Base-by-base conservation (phyloP, 2,329 filamentous ascomycete species). In the Emericellopsis cladophorae region DNA sequence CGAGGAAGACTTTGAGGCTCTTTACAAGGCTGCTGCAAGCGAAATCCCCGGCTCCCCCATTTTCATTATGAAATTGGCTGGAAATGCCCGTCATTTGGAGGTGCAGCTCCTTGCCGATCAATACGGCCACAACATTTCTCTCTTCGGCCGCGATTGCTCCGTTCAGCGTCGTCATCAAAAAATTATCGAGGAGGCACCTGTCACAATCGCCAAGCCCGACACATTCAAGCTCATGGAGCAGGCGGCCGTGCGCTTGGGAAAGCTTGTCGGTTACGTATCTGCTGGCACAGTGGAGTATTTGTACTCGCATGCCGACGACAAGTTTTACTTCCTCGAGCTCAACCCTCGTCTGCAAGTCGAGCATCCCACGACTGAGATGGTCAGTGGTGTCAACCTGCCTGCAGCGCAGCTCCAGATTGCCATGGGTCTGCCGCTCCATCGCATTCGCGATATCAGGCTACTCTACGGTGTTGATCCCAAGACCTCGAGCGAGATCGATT, bases 41-140 rank as follows among this genome's bases (percentile, higher is more conserved):
- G 93, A 98, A 64, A 96, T 98, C 51, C 93, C 92, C 10, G 93
- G 93, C 37, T 98, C 92, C 24, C 92, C 93, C 51, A 98, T 98
- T 65, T 98, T 98, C 75, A 94, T 98, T 68, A 98, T 98, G 92
- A 95, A 98, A 78, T 72, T 98, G 48, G 92, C 92, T 39, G 92
- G 90, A 52, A 95, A 94, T 59, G 92, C 92, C 33, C 76, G 92
- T 51, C 92, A 98, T 74, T 71, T 98, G 67, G 92, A 98, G 66
- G 93, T 98, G 44, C 92, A 98, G 68, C 72, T 98, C 49, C 74
- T 98, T 41, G 93, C 92, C 49, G 93, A 98, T 70, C 88, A 98
- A 73, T 98, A 98, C 62, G 92, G 93, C 58, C 95, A 98, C 77
- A 96, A 96, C 69, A 95, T 98, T 59, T 98, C 92, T 8, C 79